Evolutionary conservation across 768 basidiomycete genomes (phyloP).

Genomic region (Nidula microcarpa): DNA sequence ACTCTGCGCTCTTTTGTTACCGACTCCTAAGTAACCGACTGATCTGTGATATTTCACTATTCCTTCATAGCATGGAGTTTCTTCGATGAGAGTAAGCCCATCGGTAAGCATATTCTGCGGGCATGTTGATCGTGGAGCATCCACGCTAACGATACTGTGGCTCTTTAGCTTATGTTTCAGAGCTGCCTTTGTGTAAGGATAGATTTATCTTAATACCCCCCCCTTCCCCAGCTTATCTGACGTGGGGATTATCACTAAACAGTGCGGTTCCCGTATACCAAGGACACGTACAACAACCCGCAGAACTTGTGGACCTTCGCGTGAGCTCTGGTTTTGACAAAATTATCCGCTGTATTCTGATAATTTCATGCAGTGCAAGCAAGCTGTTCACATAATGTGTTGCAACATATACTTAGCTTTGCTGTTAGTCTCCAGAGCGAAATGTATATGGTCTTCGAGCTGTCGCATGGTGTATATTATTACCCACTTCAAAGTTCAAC

Average conservation of each 20-base stretch:
- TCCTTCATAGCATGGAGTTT: slow-evolving; percentile 36
- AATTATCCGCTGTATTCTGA: slow-evolving; percentile 3
- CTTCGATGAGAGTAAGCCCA: slow-evolving; percentile 34
- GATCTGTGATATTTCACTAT: too few species aligned
- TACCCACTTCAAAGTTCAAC: too few species aligned
- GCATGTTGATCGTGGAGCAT: neutral
- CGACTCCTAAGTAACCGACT: too few species aligned
- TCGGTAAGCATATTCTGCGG: slow-evolving; percentile 19
- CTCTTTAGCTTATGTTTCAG: slow-evolving; percentile 37
- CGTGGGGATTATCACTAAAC: neutral
- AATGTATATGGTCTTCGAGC: too few species aligned
- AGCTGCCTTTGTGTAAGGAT: slow-evolving; percentile 26
- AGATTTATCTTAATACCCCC: neutral
- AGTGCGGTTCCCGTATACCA: slow-evolving; percentile 62
- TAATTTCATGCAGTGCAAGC: slow-evolving; percentile 2
- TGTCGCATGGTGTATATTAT: too few species aligned
- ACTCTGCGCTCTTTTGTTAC: too few species aligned
- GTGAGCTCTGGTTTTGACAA: slow-evolving; percentile 28
- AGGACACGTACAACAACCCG: slow-evolving; percentile 62
- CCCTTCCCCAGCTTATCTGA: neutral
- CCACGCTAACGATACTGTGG: neutral
- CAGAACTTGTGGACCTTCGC: slow-evolving; percentile 57
- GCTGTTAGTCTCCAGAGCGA: too few species aligned
- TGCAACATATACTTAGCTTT: too few species aligned
- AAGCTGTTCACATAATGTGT: neutral